Base-by-base conservation (phyloP, 2,329 filamentous ascomycete genomes). In the Ophiostoma himal-ulmi region DNA sequence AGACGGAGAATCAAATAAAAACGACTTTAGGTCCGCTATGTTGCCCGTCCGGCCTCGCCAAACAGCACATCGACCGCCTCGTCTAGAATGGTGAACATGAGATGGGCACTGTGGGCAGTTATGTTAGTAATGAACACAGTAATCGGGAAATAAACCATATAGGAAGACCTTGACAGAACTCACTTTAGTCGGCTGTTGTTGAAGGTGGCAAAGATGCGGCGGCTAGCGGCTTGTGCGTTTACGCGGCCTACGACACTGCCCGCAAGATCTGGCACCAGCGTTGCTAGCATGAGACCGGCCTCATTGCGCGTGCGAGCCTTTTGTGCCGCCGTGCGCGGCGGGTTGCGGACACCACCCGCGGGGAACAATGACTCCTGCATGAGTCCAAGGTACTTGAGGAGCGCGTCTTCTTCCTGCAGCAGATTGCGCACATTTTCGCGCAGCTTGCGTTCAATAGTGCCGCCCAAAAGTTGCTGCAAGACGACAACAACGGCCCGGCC, bases 401-500 rank as follows among this genome's bases (percentile, higher is more conserved):
- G 81, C 3, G 89, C 89, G 26, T 95, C 91, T 74, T 97, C 94
- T 74, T 97, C 94, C 71, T 92, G 88, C 0, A 92, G 81, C 0
- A 96, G 82, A 62, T 85, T 83, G 74, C 88, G 90, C 60, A 93
- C 89, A 69, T 89, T 91, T 72, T 99, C 95, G 26, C 95, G 89
- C 39, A 98, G 91, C 79, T 97, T 97, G 72, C 94, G 89, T 81
- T 99, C 95, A 73, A 99, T 96, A 0, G 95, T 98, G 30, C 95
- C 94, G 17, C 95, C 95, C 0, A 99, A 88, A 6, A 99, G 86
- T 79, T 99, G 95, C 77, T 99, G 95, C 26, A 99, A 84, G 2
- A 99, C 94, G 11, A 99, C 93, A 5, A 99, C 94, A 1, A 98
- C 95, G 0, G 95, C 95, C 30, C 95, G 89, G 0, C 95, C 96